A percentile compares a stretch with the other conserved stretches of the same genome.
Conservation (phyloP, 495 filamentous ascomycete species). For the Stereocaulon alpinum region DNA sequence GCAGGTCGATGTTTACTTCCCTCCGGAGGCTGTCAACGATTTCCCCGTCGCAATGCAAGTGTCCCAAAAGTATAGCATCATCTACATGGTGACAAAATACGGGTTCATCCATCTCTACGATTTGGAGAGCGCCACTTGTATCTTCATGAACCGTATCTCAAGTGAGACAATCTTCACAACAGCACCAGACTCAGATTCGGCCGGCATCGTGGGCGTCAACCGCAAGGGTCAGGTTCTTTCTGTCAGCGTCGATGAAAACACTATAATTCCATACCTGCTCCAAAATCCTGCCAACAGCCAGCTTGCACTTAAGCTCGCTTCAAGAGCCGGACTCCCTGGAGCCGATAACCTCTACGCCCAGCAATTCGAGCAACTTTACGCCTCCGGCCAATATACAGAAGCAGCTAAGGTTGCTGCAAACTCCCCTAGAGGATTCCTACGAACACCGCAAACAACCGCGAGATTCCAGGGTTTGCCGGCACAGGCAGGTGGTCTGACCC, state of each 20-base stretch:
- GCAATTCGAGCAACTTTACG: constrained; percentile 80
- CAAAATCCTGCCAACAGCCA: constrained; percentile 87
- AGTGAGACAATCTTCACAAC: constrained; percentile 98
- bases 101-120: constrained; percentile 99
- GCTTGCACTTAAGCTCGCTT: constrained; percentile 90
- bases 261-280: constrained; percentile 84
- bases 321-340: constrained; percentile 83
- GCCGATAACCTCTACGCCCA: constrained; percentile 90
- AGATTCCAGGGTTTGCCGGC: constrained; percentile 68
- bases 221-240: constrained; percentile 92
- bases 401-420: constrained; percentile 94
- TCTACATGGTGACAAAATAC: constrained; percentile 97
- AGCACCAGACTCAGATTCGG: constrained; percentile 68
- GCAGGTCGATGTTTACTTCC: constrained; percentile 95
- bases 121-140: constrained; percentile 89
- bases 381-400: constrained; percentile 64
- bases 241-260: constrained; percentile 83
- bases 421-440: constrained; percentile 89
- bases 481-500: constrained; percentile 39
- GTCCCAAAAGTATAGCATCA: constrained; percentile 85
- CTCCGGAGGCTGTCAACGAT: constrained; percentile 84
- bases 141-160: constrained; percentile 99
- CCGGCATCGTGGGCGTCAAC: constrained; percentile 90
- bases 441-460: constrained; percentile 88
- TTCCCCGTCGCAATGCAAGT: constrained; percentile 99